Percentiles rank a stretch among this genome's conserved stretches.
phyloP scores from a whole-genome alignment of 2,329 filamentous ascomycete genomes.

The Ophiostoma triangulosporum region DNA sequence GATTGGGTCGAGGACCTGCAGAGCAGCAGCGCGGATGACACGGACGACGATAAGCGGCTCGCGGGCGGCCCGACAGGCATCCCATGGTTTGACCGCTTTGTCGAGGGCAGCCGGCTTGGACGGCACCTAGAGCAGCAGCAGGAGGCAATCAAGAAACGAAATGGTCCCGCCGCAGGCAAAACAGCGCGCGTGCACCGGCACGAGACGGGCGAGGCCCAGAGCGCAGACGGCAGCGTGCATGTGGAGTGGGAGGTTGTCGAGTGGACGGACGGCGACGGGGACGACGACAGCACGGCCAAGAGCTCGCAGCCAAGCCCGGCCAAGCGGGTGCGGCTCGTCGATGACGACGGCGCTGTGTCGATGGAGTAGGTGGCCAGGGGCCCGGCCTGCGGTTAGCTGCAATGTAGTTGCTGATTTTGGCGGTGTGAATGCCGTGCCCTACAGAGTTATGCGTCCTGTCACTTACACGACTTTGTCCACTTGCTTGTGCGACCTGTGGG shows the following conservation, averaged over 20 bases:
- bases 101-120: constrained; percentile 61
- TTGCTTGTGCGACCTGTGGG: neutral
- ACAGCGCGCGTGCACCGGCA: constrained; percentile 14
- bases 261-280: constrained; percentile 37
- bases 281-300: constrained; percentile 15
- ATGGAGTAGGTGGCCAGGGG: constrained; percentile 11
- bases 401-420: too few relatives aligned
- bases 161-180: too few relatives aligned
- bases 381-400: too few relatives aligned
- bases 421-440: too few relatives aligned
- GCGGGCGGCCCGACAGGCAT: constrained; percentile 32
- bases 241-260: constrained; percentile 81
- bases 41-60: constrained; percentile 11
- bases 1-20: constrained; percentile 41
- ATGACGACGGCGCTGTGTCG: constrained; percentile 19
- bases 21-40: constrained; percentile 15
- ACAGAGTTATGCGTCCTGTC: too few relatives aligned
- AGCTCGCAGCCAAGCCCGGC: constrained; percentile 26
- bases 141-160: constrained; percentile 18
- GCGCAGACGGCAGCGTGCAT: constrained; percentile 47
- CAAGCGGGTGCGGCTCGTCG: constrained; percentile 35
- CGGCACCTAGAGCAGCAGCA: constrained; percentile 45
- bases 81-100: constrained; percentile 76
- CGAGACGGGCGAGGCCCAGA: constrained; percentile 19
- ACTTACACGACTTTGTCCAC: neutral